Conservation (phyloP, 331 rosid species). For the Pyracantha coccinea region DNA sequence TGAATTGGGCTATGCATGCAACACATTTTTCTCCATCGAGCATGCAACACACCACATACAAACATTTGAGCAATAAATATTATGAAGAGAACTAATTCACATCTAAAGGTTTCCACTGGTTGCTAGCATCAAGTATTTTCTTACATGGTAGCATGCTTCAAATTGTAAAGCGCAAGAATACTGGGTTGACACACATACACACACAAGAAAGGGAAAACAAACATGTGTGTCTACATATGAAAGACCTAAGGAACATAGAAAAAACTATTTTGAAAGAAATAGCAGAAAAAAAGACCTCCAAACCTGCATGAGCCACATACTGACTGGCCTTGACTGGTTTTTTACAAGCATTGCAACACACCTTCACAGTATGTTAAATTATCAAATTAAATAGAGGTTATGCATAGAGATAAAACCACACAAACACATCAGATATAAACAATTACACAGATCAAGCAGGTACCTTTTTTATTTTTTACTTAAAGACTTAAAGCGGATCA, state of each 20-base stretch:
- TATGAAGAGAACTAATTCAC: not conserved
- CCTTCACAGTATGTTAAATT: slow-evolving; percentile 50
- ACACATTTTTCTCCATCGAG: not conserved
- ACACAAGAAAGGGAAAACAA: not conserved
- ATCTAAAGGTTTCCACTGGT: not conserved
- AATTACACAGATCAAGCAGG: not conserved
- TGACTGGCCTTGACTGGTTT: slow-evolving; percentile 82
- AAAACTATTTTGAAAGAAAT: not conserved
- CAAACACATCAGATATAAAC: slow-evolving; percentile 1
- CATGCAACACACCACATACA: not conserved
- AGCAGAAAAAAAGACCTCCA: slow-evolving; percentile 9
- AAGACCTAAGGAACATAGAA: not conserved
- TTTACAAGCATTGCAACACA: slow-evolving; percentile 88
- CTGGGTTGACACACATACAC: not conserved
- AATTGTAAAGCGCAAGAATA: not conserved
- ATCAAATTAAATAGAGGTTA: slow-evolving; percentile 19
- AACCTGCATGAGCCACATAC: slow-evolving; percentile 84
- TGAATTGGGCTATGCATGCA: not conserved
- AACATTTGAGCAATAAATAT: not conserved
- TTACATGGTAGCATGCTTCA: not conserved
- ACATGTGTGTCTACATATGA: not conserved
- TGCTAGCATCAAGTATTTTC: not conserved
- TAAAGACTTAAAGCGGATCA: not conserved
- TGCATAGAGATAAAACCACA: slow-evolving; percentile 12
- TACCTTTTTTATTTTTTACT: not conserved